Evolutionary conservation across 2,329 filamentous ascomycete species (phyloP).

Genomic region (Diaporthe citri): DNA sequence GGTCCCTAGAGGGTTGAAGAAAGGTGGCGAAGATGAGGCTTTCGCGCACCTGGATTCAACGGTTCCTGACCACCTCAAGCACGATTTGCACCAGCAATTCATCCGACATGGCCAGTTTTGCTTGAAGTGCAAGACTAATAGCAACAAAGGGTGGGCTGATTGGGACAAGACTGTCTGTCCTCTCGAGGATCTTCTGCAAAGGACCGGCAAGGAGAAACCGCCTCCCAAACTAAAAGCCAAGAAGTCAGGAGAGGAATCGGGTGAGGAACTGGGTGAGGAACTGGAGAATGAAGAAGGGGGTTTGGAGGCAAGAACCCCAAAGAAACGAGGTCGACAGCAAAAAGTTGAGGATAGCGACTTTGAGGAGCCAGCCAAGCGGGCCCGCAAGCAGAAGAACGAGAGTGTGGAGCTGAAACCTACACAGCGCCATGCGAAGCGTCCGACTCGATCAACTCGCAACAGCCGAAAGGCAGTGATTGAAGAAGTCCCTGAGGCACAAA

Average conservation of each 20-base stretch:
- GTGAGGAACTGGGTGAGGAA: not conserved
- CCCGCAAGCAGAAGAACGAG: not conserved
- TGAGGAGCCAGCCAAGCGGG: not conserved
- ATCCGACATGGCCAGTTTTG: conserved; percentile 66
- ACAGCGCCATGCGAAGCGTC: not conserved
- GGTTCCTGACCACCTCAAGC: conserved; percentile 66
- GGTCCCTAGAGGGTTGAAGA: conserved; percentile 57
- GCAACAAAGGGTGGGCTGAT: conserved; percentile 68
- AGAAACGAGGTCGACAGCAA: conserved; percentile 2
- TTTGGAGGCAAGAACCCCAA: not conserved
- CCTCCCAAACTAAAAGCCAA: not conserved
- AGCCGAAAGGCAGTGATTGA: not conserved
- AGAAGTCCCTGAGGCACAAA: not conserved
- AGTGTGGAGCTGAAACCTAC: not conserved
- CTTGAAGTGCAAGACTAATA: conserved; percentile 61
- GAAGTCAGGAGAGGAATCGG: not conserved
- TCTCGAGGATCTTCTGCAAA: conserved; percentile 56
- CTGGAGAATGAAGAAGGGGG: not conserved
- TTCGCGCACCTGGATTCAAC: conserved; percentile 66
- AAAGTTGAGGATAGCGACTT: conserved; percentile 15
- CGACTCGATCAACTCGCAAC: conserved; percentile 4
- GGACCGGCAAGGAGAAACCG: conserved; percentile 41
- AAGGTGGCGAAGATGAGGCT: conserved; percentile 57
- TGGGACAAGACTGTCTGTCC: conserved; percentile 69
- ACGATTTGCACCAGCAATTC: conserved; percentile 67